Evolutionary conservation across 2,329 filamentous ascomycete species (phyloP).

Genomic region (Didymella arachidicola): DNA sequence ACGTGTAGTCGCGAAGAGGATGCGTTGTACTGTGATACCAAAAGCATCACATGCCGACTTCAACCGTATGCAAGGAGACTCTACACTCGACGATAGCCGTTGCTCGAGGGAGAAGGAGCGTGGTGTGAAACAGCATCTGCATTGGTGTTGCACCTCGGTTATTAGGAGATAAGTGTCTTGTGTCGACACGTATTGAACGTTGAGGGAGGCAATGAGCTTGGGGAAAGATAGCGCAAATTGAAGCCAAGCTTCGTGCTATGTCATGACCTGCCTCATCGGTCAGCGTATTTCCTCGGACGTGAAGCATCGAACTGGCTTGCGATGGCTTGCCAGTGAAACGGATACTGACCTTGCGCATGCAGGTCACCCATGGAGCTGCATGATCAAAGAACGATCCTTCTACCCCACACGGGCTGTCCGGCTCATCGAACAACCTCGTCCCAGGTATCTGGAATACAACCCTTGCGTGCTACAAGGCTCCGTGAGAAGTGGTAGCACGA

Average conservation of each 20-base stretch:
- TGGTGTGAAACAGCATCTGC: slow-evolving; percentile 38
- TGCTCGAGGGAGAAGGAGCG: slow-evolving; percentile 25
- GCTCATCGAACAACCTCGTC: slow-evolving; percentile 35
- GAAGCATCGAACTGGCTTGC: slow-evolving; percentile 3
- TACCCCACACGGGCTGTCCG: slow-evolving; percentile 38
- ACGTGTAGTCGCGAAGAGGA: slow-evolving; percentile 28
- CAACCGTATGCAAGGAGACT: slow-evolving; percentile 36
- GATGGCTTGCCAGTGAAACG: slow-evolving; percentile 23
- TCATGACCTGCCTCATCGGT: slow-evolving; percentile 23
- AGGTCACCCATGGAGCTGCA: slow-evolving; percentile 39
- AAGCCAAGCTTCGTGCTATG: slow-evolving; percentile 16
- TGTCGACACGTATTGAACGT: slow-evolving; percentile 19
- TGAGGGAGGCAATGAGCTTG: slow-evolving; percentile 19
- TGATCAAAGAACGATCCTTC: slow-evolving; percentile 37
- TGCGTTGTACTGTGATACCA: slow-evolving; percentile 34
- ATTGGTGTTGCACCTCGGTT: slow-evolving; percentile 40
- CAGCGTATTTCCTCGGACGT: slow-evolving; percentile 1
- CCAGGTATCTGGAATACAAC: slow-evolving; percentile 38
- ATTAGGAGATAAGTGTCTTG: slow-evolving; percentile 32
- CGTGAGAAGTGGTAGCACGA: slow-evolving; percentile 33
- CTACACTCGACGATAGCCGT: slow-evolving; percentile 29
- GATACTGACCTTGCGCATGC: slow-evolving; percentile 34
- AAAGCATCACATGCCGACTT: slow-evolving; percentile 31
- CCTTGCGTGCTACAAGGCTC: slow-evolving; percentile 41
- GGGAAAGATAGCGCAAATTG: slow-evolving; percentile 8